Evolutionary conservation across 768 basidiomycete genomes (phyloP).

Genomic region (Lactifluus rugatus): DNA sequence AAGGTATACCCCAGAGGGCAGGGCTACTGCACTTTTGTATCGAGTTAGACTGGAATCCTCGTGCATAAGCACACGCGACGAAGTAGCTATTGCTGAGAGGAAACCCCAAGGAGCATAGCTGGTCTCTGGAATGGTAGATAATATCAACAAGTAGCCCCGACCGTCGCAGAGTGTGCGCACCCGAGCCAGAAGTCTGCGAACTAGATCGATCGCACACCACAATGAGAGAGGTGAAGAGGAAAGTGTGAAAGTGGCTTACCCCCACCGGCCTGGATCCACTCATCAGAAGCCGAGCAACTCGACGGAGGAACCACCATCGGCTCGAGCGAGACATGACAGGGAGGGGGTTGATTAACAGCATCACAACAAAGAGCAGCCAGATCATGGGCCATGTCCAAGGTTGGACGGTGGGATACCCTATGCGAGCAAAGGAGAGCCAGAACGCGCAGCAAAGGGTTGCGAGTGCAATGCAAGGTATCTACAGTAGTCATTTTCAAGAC

Average conservation of each 20-base stretch:
- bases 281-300: constrained; percentile 48
- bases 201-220: constrained; percentile 26
- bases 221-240: not conserved
- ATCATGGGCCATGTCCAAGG: constrained; percentile 73
- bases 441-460: constrained; percentile 67
- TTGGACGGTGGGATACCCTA: constrained; percentile 43
- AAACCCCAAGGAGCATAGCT: constrained; percentile 73
- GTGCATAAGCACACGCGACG: constrained; percentile 62
- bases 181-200: constrained; percentile 89
- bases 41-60: constrained; percentile 43
- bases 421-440: constrained; percentile 68
- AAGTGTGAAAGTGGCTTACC: constrained; percentile 32
- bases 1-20: constrained; percentile 52
- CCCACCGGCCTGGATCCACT: constrained; percentile 70
- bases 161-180: constrained; percentile 31
- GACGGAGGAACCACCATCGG: constrained; percentile 74
- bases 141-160: not conserved
- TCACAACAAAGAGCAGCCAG: constrained; percentile 59
- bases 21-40: constrained; percentile 35
- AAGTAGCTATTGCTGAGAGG: constrained; percentile 64
- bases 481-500: not conserved
- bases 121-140: constrained; percentile 42
- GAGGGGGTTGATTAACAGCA: constrained; percentile 67
- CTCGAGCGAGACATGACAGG: constrained; percentile 52
- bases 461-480: constrained; percentile 80